Evolutionary conservation across 1,284 basidiomycete species (phyloP), one percentile per base, ranked within the genome.

Genomic region (Thecaphora thlaspeos): DNA sequence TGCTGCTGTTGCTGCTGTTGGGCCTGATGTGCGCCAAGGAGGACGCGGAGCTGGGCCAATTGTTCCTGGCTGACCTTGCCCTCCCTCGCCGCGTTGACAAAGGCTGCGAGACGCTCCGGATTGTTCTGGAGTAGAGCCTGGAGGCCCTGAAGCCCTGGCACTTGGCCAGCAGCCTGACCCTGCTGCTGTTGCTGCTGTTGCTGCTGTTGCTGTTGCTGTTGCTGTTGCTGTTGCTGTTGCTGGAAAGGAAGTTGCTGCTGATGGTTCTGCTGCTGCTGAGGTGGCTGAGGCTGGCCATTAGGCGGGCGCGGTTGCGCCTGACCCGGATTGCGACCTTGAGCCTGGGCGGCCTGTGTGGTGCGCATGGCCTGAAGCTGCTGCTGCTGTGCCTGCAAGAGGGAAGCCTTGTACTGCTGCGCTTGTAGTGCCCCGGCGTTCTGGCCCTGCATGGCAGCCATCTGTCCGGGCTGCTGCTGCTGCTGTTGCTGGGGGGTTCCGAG

Each of bases 31-130:
- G 55, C 55, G 12, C 58, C 59, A 15, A 71, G 51, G 15, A 71
- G 63, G 4, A 59, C 59, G 32, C 66, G 64, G 32, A 73, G 43
- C 46, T 61, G 62, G 11, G 59, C 63, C 28, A 71, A 48, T 51
- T 73, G 71, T 36, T 71, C 66, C 4, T 56, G 60, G 45, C 64
- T 70, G 23, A 71, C 55, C 22, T 68, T 68, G 3, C 71, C 68
- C 45, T 73, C 70, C 18, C 64, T 61, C 12, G 71, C 70, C 9
- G 67, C 70, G 19, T 72, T 65, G 9, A 70, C 64, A 40, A 70
- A 48, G 9, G 69, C 69, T 28, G 60, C 50, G 30, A 71, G 49
- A 11, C 66, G 60, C 41, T 71, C 67, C 26, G 70, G 71, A 23
- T 67, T 73, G 58, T 70, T 71, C 39, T 70, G 63, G 12, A 72